Evolutionary conservation across 805 yeast genomes (phyloP).

Genomic region (Lipomyces starkeyi): DNA sequence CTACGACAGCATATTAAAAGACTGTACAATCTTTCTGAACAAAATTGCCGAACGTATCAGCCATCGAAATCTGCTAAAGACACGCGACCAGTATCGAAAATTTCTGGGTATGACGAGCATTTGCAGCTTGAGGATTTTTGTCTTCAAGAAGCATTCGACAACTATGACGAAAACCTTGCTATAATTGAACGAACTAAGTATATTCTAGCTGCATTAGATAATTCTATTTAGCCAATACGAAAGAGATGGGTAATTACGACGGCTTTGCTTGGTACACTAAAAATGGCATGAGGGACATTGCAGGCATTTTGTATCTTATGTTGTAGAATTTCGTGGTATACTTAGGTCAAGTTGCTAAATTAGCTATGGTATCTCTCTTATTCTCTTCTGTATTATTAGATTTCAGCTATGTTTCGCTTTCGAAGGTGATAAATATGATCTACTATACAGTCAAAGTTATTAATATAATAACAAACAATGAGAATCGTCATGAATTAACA

Average conservation of each 20-base stretch:
- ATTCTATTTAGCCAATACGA: not conserved
- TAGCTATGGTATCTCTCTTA: slow-evolving; percentile 3
- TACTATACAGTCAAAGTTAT: not conserved
- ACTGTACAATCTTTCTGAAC: slow-evolving; percentile 28
- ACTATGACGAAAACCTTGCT: slow-evolving; percentile 10
- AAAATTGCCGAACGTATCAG: slow-evolving; percentile 20
- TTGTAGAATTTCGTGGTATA: not conserved
- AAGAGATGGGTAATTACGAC: not conserved
- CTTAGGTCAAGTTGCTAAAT: not conserved
- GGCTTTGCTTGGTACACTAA: not conserved
- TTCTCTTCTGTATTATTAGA: not conserved
- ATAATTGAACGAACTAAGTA: slow-evolving; percentile 15
- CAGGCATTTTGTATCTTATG: not conserved
- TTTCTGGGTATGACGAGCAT: not conserved
- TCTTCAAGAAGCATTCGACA: slow-evolving; percentile 15
- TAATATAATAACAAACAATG: not conserved
- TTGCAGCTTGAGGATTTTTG: slow-evolving; percentile 17
- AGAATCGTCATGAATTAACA: not conserved
- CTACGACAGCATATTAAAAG: slow-evolving; percentile 25
- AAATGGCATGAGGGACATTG: not conserved
- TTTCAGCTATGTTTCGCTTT: not conserved
- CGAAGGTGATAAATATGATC: not conserved
- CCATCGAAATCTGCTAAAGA: slow-evolving; percentile 21
- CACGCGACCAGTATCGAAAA: slow-evolving; percentile 10
- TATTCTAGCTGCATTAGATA: slow-evolving; percentile 19